Evolutionary conservation across 2,329 filamentous ascomycete species (phyloP).

Genomic region (Emergomyces orientalis): DNA sequence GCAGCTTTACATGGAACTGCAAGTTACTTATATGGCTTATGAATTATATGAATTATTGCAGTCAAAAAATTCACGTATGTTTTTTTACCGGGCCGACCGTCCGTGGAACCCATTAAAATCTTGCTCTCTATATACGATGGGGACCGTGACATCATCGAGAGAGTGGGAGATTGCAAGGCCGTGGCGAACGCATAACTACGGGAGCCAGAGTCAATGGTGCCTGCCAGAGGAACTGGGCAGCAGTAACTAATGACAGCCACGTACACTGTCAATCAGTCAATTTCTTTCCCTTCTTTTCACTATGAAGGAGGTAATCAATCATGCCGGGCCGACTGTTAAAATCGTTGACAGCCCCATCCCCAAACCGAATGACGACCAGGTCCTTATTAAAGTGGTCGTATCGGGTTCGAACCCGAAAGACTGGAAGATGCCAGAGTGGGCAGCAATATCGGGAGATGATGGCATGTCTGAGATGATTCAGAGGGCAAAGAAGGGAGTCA

Average conservation of each 20-base stretch:
- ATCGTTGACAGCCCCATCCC: constrained; percentile 38
- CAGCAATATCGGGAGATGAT: neutral
- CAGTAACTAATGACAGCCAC: neutral
- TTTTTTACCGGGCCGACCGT: too few relatives aligned
- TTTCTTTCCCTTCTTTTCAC: neutral
- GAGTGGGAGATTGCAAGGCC: too few relatives aligned
- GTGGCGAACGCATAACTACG: too few relatives aligned
- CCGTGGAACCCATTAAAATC: too few relatives aligned
- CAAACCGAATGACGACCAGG: constrained; percentile 26
- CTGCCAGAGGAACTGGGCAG: neutral
- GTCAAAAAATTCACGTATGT: too few relatives aligned
- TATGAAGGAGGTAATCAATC: neutral
- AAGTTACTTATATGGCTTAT: too few relatives aligned
- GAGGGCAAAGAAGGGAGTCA: constrained; percentile 14
- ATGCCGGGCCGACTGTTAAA: constrained; percentile 24
- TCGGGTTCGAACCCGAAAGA: constrained; percentile 42
- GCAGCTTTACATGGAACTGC: too few relatives aligned
- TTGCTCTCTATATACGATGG: neutral
- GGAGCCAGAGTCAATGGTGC: neutral
- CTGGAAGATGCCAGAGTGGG: constrained; percentile 28
- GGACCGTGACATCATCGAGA: neutral
- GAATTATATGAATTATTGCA: too few relatives aligned
- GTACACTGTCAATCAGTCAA: neutral
- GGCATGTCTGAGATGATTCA: constrained; percentile 14
- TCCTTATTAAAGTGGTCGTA: constrained; percentile 35